phyloP scores from a whole-genome alignment of 176 grass and related monocot species.

The Musa beccarii region DNA sequence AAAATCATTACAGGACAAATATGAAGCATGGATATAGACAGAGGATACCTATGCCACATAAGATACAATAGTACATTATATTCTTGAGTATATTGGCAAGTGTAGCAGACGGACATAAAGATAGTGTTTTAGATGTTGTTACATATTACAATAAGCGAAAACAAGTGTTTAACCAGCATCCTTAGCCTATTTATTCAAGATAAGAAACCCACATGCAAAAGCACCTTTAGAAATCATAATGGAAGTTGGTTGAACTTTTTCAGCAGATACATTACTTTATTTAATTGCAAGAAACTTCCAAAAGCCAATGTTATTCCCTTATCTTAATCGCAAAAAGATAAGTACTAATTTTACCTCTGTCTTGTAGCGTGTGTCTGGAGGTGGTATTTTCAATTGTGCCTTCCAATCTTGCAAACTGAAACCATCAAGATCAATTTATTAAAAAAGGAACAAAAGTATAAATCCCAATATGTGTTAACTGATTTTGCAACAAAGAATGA shows the following conservation, averaged over 20 bases:
- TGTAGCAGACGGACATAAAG: too few relatives aligned
- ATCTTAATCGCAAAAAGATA: not conserved
- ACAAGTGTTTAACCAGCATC: too few relatives aligned
- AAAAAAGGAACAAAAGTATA: not conserved
- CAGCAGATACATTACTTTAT: not conserved
- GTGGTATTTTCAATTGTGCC: slow-evolving; percentile 58
- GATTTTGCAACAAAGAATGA: not conserved
- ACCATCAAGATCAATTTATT: slow-evolving; percentile 9
- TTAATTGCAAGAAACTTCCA: not conserved
- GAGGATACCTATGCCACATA: not conserved
- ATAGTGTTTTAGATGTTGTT: too few relatives aligned
- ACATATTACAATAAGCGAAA: too few relatives aligned
- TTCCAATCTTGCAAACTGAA: slow-evolving; percentile 86
- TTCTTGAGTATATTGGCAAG: too few relatives aligned
- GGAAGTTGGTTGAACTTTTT: not conserved
- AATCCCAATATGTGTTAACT: not conserved
- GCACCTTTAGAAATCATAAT: too few relatives aligned
- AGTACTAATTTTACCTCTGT: slow-evolving; percentile 54
- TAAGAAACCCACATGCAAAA: too few relatives aligned
- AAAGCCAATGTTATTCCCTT: not conserved
- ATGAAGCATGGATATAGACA: too few relatives aligned
- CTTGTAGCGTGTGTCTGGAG: slow-evolving; percentile 67
- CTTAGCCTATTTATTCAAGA: too few relatives aligned
- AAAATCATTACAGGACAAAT: too few relatives aligned
- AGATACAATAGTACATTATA: too few relatives aligned